phyloP scores from a whole-genome alignment of 106 monocot genomes.

The Phalaenopsis aphrodite region DNA sequence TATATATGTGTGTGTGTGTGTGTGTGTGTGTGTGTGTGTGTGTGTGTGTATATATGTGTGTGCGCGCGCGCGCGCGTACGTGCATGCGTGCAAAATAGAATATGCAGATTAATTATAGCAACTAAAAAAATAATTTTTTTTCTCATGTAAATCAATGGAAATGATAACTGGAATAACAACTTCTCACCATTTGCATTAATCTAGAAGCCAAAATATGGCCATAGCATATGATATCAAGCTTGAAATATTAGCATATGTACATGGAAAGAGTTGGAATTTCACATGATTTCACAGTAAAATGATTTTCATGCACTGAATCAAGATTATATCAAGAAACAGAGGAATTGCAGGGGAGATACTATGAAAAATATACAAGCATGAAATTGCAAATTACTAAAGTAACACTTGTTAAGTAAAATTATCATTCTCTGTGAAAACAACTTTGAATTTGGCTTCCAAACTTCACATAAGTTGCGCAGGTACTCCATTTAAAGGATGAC shows the following conservation, averaged over 20 bases:
- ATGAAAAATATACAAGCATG: neutral
- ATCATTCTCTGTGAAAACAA: neutral
- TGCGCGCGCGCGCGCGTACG: no score
- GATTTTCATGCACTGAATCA: neutral
- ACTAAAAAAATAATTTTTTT: neutral
- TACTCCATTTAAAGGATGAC: neutral
- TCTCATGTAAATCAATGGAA: neutral
- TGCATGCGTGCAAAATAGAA: neutral
- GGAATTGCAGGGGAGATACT: neutral
- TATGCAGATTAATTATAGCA: neutral
- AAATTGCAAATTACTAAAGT: neutral
- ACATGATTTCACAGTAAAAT: neutral
- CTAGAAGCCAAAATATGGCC: neutral
- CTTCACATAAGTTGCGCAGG: neutral
- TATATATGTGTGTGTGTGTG: no score
- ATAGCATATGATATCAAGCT: neutral
- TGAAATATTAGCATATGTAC: neutral
- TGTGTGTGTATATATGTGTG: no score
- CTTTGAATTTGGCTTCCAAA: neutral
- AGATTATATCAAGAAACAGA: neutral
- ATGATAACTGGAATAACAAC: neutral
- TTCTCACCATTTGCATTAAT: neutral
- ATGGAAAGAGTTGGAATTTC: neutral
- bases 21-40: no score
- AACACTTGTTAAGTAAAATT: neutral